Evolutionary conservation across 2,329 filamentous ascomycete genomes (phyloP), one percentile per base, ranked within the genome.

Genomic region (Colletotrichum navitas): DNA sequence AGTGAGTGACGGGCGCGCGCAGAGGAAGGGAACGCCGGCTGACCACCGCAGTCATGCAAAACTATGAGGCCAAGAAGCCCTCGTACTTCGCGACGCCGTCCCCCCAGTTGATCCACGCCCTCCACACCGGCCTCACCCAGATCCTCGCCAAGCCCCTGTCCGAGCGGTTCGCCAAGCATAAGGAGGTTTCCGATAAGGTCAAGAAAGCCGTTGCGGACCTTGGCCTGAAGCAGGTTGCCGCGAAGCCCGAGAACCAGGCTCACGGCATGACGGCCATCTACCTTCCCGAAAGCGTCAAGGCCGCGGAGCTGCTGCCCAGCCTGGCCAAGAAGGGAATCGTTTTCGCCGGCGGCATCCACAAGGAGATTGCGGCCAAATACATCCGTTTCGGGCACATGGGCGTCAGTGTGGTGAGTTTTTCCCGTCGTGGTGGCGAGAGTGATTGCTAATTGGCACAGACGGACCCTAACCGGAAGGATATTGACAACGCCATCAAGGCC

Each of bases 181-280:
- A 88, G 75, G 90, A 91, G 74, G 90, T 91, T 10, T 97, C 94
- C 0, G 90, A 96, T 81, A 92, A 90, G 81, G 90, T 98, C 80
- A 98, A 99, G 89, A 90, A 93, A 79, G 90, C 93, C 24, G 87
- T 98, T 63, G 84, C 89, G 6, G 92, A 93, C 63, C 86, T 98
- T 45, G 96, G 96, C 5, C 87, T 99, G 71, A 93, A 94, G 84
- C 93, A 98, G 80, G 87, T 99, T 47, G 95, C 96, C 29, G 83
- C 89, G 45, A 93, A 95, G 81, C 92, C 93, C 0, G 94, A 95
- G 77, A 93, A 97, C 82, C 95, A 98, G 84, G 94, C 96, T 52
- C 95, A 97, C 81, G 94, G 93, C 77, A 99, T 99, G 96, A 99
- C 96, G 4, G 95, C 96, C 70, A 96, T 99, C 76, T 98, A 96